Evolutionary conservation across 31 red algal genomes (phyloP), one percentile per base, ranked within the genome.

Genomic region (Odonthalia washingtoniensis): DNA sequence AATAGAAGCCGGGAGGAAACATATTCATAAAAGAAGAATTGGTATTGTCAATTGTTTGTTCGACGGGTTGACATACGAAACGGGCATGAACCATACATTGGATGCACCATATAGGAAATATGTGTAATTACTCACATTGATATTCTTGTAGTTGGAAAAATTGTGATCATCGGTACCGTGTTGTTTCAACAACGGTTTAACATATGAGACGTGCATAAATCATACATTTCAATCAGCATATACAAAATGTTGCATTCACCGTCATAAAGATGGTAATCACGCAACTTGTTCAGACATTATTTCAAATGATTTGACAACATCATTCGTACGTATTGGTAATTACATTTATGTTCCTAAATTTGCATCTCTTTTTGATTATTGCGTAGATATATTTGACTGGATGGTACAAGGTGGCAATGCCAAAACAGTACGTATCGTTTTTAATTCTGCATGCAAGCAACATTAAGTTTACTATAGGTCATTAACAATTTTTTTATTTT

Each of bases 11-110:
- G 21, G 28, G 36, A 14, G 74, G 68, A 18, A 80, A 84, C 72
- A 64, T 94, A 37, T n/a, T 75, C 6, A 86, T 89, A 69, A 85
- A 89, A 39, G 62, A 72, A 44, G 92, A 94, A 57, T 85, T 85
- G 73, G 86, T 94, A 92, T 72, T 86, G 85, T 64, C 82, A 86
- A 6, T 82, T n/a, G n/a, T n/a, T n/a, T n/a, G n/a, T n/a, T n/a
- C n/a, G n/a, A n/a, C n/a, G n/a, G n/a, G n/a, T n/a, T n/a, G n/a
- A n/a, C n/a, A n/a, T n/a, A n/a, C n/a, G n/a, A n/a, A n/a, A n/a
- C n/a, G n/a, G n/a, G n/a, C n/a, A n/a, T n/a, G n/a, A 41, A 52
- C 24, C 36, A 46, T 26, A 73, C 80, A 6, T 46, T 94, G 36
- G 72, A 65, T 70, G n/a, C n/a, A n/a, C n/a, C 81, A 4, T 83